Conservation (phyloP, 805 yeast species). For the Pichia paraexigua region DNA sequence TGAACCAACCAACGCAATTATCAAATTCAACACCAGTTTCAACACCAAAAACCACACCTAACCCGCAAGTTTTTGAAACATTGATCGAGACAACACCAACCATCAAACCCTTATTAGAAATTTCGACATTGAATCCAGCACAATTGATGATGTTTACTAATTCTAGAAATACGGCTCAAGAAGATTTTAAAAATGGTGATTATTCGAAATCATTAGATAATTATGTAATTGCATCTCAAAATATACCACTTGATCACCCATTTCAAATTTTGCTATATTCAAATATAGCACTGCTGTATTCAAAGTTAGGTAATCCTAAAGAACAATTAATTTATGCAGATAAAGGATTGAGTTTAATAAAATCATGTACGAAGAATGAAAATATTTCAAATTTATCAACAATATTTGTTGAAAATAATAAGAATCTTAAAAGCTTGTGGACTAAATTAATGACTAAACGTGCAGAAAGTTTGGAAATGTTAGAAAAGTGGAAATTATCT, state of each 20-base stretch:
- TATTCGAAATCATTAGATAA: constrained; percentile 55
- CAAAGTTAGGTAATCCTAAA: constrained; percentile 65
- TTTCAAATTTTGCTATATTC: constrained; percentile 62
- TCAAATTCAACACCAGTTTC: not conserved
- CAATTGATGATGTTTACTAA: constrained; percentile 34
- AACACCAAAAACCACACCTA: not conserved
- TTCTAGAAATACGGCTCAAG: constrained; percentile 48
- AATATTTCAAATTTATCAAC: constrained; percentile 7
- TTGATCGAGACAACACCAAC: not conserved
- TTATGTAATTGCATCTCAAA: constrained; percentile 41
- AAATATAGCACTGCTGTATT: constrained; percentile 60
- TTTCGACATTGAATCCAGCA: constrained; percentile 13
- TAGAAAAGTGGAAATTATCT: constrained; percentile 64
- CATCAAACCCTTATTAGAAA: not conserved
- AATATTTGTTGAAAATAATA: constrained; percentile 38
- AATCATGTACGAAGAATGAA: constrained; percentile 20
- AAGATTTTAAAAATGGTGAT: constrained; percentile 74
- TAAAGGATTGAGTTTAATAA: constrained; percentile 37
- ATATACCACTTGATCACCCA: constrained; percentile 58
- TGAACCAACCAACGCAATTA: not conserved
- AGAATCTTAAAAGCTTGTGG: constrained; percentile 63
- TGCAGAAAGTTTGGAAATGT: constrained; percentile 79
- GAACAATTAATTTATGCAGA: constrained; percentile 40
- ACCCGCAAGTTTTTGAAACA: not conserved
- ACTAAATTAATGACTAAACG: constrained; percentile 56